phyloP scores from a whole-genome alignment of 169 alveolate genomes.

The Perkinsus marinus region DNA sequence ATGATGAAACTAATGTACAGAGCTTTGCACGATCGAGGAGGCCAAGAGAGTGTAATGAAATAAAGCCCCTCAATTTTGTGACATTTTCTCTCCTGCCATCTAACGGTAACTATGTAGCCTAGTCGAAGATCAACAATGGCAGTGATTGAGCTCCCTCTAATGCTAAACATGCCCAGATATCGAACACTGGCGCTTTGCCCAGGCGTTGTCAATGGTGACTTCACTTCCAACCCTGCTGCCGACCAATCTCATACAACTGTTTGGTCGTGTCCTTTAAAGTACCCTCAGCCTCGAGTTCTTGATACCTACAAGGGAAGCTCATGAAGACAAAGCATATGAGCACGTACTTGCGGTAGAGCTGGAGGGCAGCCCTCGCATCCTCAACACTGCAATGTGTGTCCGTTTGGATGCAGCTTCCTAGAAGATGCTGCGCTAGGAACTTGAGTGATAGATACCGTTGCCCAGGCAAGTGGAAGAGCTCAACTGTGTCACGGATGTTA shows the following conservation, averaged over 20 bases:
- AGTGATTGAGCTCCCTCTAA: too few species aligned
- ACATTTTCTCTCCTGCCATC: too few species aligned
- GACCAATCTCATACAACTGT: background rate
- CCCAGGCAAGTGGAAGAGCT: constrained; percentile 48
- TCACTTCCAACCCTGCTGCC: background rate
- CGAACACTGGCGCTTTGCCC: too few species aligned
- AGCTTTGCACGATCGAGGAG: too few species aligned
- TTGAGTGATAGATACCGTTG: constrained; percentile 46
- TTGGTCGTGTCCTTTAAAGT: background rate
- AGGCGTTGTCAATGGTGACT: background rate
- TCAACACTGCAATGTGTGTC: constrained; percentile 50
- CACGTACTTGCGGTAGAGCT: constrained; percentile 20
- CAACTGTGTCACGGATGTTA: constrained; percentile 52
- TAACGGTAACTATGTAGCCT: too few species aligned
- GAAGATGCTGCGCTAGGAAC: constrained; percentile 39
- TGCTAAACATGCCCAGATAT: too few species aligned
- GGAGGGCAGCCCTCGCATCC: constrained; percentile 51
- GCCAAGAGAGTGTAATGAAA: too few species aligned
- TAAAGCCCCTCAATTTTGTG: too few species aligned
- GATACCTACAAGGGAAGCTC: background rate
- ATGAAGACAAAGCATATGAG: background rate
- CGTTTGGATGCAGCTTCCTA: constrained; percentile 34
- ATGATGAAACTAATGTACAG: too few species aligned
- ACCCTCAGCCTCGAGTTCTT: background rate
- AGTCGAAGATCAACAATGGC: too few species aligned